Percentiles rank a stretch among this genome's conserved stretches.
Conservation (phyloP, 1,284 basidiomycete genomes). For the Anthracocystis panici-leucophaei region DNA sequence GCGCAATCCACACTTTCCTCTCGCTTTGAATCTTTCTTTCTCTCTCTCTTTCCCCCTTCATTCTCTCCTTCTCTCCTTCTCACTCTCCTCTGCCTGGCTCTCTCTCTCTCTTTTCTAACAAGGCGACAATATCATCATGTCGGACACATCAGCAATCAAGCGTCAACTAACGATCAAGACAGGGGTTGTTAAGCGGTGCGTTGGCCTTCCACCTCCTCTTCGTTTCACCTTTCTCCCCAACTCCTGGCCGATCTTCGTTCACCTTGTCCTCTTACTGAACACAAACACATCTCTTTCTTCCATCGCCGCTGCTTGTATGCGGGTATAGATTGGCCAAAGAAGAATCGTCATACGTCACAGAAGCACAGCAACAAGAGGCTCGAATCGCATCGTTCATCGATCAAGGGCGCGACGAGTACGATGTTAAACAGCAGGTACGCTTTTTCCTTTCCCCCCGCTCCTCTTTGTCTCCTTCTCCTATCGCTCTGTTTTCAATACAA, state of each 20-base stretch:
- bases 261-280: not conserved
- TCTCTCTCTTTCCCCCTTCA: not conserved
- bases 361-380: constrained; percentile 44
- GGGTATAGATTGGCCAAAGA: constrained; percentile 53
- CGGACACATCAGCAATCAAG: constrained; percentile 28
- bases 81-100: not conserved
- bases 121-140: not conserved
- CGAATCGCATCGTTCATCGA: constrained; percentile 42
- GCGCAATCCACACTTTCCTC: constrained; percentile 4
- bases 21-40: not conserved
- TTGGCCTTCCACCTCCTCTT: not conserved
- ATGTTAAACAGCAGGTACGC: constrained; percentile 58
- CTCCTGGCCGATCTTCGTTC: no score
- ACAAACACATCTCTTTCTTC: not conserved
- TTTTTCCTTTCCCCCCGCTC: not conserved
- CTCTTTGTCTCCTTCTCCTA: not conserved
- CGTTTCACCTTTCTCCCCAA: no score
- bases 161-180: constrained; percentile 61
- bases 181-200: constrained; percentile 58
- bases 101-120: not conserved
- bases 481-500: not conserved
- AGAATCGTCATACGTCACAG: constrained; percentile 49
- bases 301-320: not conserved
- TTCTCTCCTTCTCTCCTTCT: not conserved
- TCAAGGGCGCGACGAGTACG: constrained; percentile 55